Base-by-base conservation (phyloP, 495 filamentous ascomycete genomes). In the Tuber melanosporum region DNA sequence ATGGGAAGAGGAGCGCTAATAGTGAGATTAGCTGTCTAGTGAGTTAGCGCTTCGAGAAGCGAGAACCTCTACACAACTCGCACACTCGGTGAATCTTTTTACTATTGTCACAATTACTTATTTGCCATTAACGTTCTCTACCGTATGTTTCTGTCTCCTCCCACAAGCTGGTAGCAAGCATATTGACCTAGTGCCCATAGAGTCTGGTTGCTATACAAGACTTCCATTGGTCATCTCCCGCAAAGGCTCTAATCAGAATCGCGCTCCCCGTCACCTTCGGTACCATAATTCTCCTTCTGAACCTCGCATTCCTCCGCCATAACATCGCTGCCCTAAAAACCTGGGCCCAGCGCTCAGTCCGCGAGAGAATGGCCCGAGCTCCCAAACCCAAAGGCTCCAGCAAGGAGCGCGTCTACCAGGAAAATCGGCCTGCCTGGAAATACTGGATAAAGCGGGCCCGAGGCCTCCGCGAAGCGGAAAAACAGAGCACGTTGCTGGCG, bases 1-100 rank as follows among this genome's bases (percentile, higher is more conserved):
- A 36, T 14, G n/a, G 20, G 39, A 45, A 45, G 70, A 42, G 32
- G 10, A 26, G 39, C 22, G 10, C 70, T 71, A 10, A 62, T 19
- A 14, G 12, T 41, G 20, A 41, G 70, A 41, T 71, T 71, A 71
- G 70, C 70, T 71, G 14, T 41, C 39, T n/a, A 45, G 39, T 15
- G 70, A 71, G 43, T 32, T 71, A n/a, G 39, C 7, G 39, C 43
- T 71, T 42, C 70, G 70, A 20, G 70, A 71, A 12, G 70, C 70
- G 20, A 41, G 70, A 41, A 71, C 70, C 9, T 71, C 70, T 20
- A 71, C 70, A 71, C 70, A 71, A 42, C 70, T 42, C 39, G 70
- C 70, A 22, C 20, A 71, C 9, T 42, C 39, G 20, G 43, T 71
- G 39, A 45, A 45, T 12, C 70, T 71, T 71, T 71, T 71, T 42